Base-by-base conservation (phyloP, 768 basidiomycete species). In the Mrakia frigida region DNA sequence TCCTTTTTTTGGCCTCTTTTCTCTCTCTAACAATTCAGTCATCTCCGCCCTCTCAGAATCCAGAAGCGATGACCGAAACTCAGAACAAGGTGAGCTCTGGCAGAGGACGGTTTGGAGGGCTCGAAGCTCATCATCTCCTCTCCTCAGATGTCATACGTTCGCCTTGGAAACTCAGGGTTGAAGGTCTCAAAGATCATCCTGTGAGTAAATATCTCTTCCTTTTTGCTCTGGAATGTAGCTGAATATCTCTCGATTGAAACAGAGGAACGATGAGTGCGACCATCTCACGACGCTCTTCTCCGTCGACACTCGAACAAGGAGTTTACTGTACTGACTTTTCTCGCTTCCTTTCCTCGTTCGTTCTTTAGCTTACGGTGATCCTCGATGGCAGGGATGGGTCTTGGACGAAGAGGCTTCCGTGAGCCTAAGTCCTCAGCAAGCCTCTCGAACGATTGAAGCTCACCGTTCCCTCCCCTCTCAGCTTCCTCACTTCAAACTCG, bases 101-200 rank as follows among this genome's bases (percentile, higher is more conserved):
- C 46, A 18, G 46, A 50, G 46, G 21, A 50, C n/a, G n/a, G n/a
- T n/a, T n/a, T n/a, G n/a, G n/a, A n/a, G n/a, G n/a, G 14, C 43
- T 14, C 46, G 18, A 50, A 50, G 46, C 46, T 50, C 46, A 50
- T 6, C 46, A 18, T 21, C 18, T 50, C 46, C 11, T 50, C 46
- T 14, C 18, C 18, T 18, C 13, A 50, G 18, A n/a, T n/a, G n/a
- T 43, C 43, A 9, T 75, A 75, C 74, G 74, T 75, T 7, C 74
- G 74, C 7, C 65, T 75, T 23, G 74, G 74, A 1, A 56, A 50
- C 31, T 76, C 75, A 3, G 75, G 75, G 23, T 50, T 76, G 41
- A 76, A 76, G 25, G 69, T 71, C 31, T 76, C 75, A 0, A 41
- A 76, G 70, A 52, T 76, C 68, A 76, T 76, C 53, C 70, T 76